Evolutionary conservation across 495 filamentous ascomycete species (phyloP).

Genomic region (Staphylotrichum longicolle): DNA sequence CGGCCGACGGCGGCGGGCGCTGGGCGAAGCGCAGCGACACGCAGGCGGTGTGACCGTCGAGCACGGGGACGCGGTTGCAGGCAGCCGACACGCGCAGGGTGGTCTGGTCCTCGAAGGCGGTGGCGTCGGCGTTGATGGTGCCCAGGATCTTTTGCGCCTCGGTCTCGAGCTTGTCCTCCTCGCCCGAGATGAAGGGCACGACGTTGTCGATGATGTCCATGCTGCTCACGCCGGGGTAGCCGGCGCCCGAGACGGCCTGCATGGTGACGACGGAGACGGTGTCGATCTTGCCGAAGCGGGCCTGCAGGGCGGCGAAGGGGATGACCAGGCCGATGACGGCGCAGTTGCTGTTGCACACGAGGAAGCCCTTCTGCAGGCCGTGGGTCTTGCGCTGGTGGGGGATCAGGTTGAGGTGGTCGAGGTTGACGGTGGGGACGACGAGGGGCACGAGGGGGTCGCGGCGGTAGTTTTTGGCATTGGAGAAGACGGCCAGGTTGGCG

Average conservation of each 20-base stretch:
- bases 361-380: slow-evolving; percentile 69
- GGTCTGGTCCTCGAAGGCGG: slow-evolving; percentile 62
- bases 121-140: slow-evolving; percentile 59
- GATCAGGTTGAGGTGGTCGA: slow-evolving; percentile 73
- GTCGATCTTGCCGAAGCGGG: slow-evolving; percentile 70
- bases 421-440: slow-evolving; percentile 81
- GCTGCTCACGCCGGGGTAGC: slow-evolving; percentile 82
- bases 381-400: slow-evolving; percentile 68
- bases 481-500: slow-evolving; percentile 76
- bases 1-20: slow-evolving; percentile 51
- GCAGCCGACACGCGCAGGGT: slow-evolving; percentile 69
- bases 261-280: slow-evolving; percentile 80
- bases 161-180: slow-evolving; percentile 84
- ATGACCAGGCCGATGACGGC: slow-evolving; percentile 86
- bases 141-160: slow-evolving; percentile 87
- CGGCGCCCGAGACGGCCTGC: slow-evolving; percentile 81
- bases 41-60: slow-evolving; percentile 82
- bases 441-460: slow-evolving; percentile 79
- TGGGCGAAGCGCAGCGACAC: slow-evolving; percentile 73
- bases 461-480: slow-evolving; percentile 87
- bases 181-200: slow-evolving; percentile 80
- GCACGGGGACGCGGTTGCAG: slow-evolving; percentile 78
- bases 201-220: slow-evolving; percentile 76
- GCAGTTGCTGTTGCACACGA: slow-evolving; percentile 90
- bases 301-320: slow-evolving; percentile 79